A percentile compares a stretch with the other conserved stretches of the same genome.
These are phyloP conservation scores for Nakazawaea wickerhamii DNA, from an alignment of 805 yeast species.

Conservation along the genomic window DNA sequence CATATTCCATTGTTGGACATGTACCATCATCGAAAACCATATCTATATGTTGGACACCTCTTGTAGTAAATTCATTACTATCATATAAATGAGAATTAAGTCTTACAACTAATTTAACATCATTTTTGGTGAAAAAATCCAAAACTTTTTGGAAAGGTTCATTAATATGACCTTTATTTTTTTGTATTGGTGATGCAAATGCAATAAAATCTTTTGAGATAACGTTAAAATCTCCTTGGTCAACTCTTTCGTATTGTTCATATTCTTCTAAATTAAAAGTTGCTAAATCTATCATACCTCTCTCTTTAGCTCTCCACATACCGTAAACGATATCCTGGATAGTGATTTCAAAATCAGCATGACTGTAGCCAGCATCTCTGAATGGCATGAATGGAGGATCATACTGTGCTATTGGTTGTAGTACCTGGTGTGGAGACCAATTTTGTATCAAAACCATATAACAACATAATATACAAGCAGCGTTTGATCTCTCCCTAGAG, in stretches of 20 bases:
- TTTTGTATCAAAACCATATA: conserved; percentile 93
- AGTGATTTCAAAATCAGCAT: conserved; percentile 88
- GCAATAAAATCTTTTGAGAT: conserved; percentile 93
- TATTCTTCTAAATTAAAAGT: conserved; percentile 87
- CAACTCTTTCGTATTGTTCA: conserved; percentile 92
- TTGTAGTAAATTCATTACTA: conserved; percentile 71
- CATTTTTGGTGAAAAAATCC: conserved; percentile 62
- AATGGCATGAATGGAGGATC: conserved; percentile 93
- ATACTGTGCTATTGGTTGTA: conserved; percentile 88
- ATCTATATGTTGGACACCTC: conserved; percentile 85
- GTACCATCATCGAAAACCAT: conserved; percentile 98
- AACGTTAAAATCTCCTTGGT: conserved; percentile 93
- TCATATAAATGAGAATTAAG: conserved; percentile 90
- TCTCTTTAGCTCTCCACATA: conserved; percentile 95
- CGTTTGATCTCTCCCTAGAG: conserved; percentile 80
- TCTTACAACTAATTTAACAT: conserved; percentile 87
- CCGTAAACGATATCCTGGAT: conserved; percentile 96
- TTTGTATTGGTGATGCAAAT: conserved; percentile 92
- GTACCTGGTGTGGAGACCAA: conserved; percentile 97
- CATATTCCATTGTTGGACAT: conserved; percentile 92
- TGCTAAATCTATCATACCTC: conserved; percentile 81
- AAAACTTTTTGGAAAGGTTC: conserved; percentile 81
- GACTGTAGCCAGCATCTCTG: conserved; percentile 96
- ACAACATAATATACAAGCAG: conserved; percentile 90
- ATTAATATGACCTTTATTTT: conserved; percentile 47